A percentile compares a stretch with the other conserved stretches of the same genome.
phyloP scores from a whole-genome alignment of 768 basidiomycete species.

The Suillus cothurnatus region DNA sequence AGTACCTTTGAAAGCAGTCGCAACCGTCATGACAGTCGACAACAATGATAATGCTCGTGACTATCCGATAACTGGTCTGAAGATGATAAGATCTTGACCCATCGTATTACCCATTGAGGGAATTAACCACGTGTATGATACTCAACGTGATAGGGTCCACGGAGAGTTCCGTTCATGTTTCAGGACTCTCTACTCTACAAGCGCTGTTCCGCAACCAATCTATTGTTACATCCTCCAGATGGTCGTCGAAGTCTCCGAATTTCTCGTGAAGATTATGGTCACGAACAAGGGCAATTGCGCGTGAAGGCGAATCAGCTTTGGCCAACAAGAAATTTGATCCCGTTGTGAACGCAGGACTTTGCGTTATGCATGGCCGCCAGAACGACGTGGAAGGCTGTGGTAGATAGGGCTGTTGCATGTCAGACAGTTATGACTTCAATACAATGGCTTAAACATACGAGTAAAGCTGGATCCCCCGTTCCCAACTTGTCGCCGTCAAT shows the following conservation, averaged over 20 bases:
- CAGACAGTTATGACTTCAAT: constrained; percentile 5
- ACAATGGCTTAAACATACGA: constrained; percentile 45
- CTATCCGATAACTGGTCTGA: neutral
- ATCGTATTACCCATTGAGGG: neutral
- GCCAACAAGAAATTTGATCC: constrained; percentile 51
- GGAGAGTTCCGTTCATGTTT: constrained; percentile 6
- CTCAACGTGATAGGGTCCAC: neutral
- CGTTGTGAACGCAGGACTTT: constrained; percentile 44
- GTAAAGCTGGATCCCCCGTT: constrained; percentile 51
- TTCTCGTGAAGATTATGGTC: constrained; percentile 52
- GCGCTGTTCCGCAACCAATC: constrained; percentile 49
- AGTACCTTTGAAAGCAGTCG: constrained; percentile 45
- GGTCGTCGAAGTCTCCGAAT: constrained; percentile 83
- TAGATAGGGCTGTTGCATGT: constrained; percentile 50
- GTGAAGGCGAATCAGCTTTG: constrained; percentile 45
- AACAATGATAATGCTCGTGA: constrained; percentile 3
- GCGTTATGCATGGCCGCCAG: constrained; percentile 51
- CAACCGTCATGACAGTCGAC: constrained; percentile 11
- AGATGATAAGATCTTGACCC: neutral
- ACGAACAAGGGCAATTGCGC: constrained; percentile 51
- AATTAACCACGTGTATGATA: neutral
- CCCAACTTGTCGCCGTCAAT: constrained; percentile 63
- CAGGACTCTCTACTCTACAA: constrained; percentile 30
- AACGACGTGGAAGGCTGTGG: constrained; percentile 36
- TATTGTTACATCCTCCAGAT: constrained; percentile 68